Evolutionary conservation across 257 asterid genomes (phyloP).

Genomic region (Solanum ossicruentum): DNA sequence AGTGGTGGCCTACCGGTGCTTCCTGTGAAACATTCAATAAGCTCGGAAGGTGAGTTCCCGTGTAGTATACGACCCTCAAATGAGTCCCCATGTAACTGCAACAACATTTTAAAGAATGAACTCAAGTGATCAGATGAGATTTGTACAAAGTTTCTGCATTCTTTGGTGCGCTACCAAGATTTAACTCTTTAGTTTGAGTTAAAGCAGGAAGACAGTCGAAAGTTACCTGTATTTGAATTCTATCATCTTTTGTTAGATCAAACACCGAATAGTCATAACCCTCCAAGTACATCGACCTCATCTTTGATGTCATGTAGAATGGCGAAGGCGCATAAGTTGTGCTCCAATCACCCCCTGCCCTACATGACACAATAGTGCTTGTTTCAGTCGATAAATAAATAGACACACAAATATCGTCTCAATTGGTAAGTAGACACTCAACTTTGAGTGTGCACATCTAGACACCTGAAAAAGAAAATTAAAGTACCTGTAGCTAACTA

Average conservation of each 20-base stretch:
- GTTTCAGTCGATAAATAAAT: background rate
- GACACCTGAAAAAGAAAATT: background rate
- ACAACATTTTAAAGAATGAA: background rate
- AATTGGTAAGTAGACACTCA: background rate
- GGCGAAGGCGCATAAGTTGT: slow-evolving; percentile 98
- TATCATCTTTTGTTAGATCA: slow-evolving; percentile 66
- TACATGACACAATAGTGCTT: slow-evolving; percentile 13
- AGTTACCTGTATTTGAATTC: slow-evolving; percentile 75
- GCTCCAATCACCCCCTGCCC: slow-evolving; percentile 93
- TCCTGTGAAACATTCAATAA: slow-evolving; percentile 69
- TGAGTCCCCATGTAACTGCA: slow-evolving; percentile 61
- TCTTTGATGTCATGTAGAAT: slow-evolving; percentile 77
- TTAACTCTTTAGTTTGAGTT: background rate
- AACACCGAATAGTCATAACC: slow-evolving; percentile 83
- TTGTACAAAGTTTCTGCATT: background rate
- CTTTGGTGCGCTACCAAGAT: background rate
- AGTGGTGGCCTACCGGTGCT: slow-evolving; percentile 69
- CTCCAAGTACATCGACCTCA: slow-evolving; percentile 85
- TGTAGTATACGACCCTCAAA: slow-evolving; percentile 66
- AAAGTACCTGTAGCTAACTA: slow-evolving; percentile 80
- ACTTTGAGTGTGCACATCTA: background rate
- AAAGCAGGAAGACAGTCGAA: background rate
- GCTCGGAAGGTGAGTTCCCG: slow-evolving; percentile 79
- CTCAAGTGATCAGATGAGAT: background rate
- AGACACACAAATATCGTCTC: background rate